phyloP scores from a whole-genome alignment of 225 moss, liverwort and hornwort species.

The Bryum argenteum region DNA sequence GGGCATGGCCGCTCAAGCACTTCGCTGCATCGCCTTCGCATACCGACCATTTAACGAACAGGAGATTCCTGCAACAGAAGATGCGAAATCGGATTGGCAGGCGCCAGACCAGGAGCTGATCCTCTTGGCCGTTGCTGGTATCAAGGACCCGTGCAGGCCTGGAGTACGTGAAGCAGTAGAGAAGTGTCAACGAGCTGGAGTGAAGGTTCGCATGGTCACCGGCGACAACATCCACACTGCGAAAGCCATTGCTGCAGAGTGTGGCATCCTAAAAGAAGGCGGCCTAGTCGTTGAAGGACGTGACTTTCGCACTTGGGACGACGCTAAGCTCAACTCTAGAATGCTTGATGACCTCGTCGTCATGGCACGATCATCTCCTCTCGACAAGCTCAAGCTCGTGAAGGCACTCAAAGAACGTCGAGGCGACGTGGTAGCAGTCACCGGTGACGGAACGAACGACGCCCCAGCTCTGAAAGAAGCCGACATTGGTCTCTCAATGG shows the following conservation, averaged over 20 bases:
- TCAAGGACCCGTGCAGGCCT: conserved; percentile 42
- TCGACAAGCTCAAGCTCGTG: conserved; percentile 19
- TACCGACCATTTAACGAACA: conserved; percentile 17
- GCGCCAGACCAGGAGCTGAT: conserved; percentile 25
- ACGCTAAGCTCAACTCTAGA: not conserved
- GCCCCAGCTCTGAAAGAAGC: conserved; percentile 19
- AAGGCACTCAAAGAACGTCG: conserved; percentile 1
- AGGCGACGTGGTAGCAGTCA: conserved; percentile 13
- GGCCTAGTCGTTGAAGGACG: conserved; percentile 9
- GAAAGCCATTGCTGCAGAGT: conserved; percentile 16
- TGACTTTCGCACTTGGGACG: conserved; percentile 13
- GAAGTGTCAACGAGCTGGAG: conserved; percentile 15
- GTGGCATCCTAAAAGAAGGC: not conserved
- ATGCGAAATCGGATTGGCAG: conserved; percentile 22
- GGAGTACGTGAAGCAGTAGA: conserved; percentile 12
- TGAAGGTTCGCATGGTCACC: conserved; percentile 17
- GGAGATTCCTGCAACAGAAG: conserved; percentile 24
- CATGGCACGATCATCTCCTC: conserved; percentile 9
- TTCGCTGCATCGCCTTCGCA: conserved; percentile 47
- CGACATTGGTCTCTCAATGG: conserved; percentile 14
- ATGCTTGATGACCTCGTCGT: not conserved
- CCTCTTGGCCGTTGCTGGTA: conserved; percentile 33
- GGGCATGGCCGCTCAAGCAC: conserved; percentile 41
- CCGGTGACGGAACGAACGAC: conserved; percentile 15
- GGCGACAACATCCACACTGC: conserved; percentile 21